These are phyloP conservation scores for Cymbopogon citratus DNA, from an alignment of 176 grass and related monocot genomes.

Conservation along the genomic window DNA sequence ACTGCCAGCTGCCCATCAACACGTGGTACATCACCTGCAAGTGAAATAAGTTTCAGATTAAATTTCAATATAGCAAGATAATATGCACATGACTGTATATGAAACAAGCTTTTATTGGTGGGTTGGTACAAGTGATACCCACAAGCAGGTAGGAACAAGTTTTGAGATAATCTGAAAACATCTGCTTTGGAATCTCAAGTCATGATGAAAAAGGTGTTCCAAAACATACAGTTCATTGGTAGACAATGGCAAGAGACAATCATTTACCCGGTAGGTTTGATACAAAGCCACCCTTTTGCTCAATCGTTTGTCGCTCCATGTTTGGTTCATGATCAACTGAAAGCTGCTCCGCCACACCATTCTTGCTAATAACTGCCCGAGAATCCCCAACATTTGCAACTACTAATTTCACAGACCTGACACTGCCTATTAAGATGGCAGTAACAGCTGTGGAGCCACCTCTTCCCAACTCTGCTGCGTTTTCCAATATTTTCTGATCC, in stretches of 20 bases:
- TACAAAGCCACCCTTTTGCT: slow-evolving; percentile 88
- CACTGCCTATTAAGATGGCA: slow-evolving; percentile 68
- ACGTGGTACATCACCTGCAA: slow-evolving; percentile 88
- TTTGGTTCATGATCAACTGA: slow-evolving; percentile 89
- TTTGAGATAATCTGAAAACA: neutral
- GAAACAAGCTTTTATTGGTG: slow-evolving; percentile 7
- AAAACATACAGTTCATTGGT: neutral
- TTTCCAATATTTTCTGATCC: slow-evolving; percentile 83
- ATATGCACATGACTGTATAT: neutral
- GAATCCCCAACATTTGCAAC: slow-evolving; percentile 97
- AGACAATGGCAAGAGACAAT: neutral
- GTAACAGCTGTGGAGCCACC: slow-evolving; percentile 97
- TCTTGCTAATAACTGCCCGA: slow-evolving; percentile 75
- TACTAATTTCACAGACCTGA: slow-evolving; percentile 56
- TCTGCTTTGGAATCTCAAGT: neutral
- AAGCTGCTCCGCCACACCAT: slow-evolving; percentile 71
- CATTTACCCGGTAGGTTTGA: slow-evolving; percentile 82
- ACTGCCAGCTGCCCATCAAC: slow-evolving; percentile 95
- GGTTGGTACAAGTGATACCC: neutral
- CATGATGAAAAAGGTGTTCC: neutral
- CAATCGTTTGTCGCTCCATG: slow-evolving; percentile 53
- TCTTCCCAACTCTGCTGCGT: slow-evolving; percentile 65
- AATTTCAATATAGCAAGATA: slow-evolving; percentile 2
- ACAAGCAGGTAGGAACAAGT: neutral
- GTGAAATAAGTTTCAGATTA: slow-evolving; percentile 6